These are phyloP conservation scores for Komagataella mondaviorum DNA, from an alignment of 805 yeast genomes.

Conservation along the genomic window DNA sequence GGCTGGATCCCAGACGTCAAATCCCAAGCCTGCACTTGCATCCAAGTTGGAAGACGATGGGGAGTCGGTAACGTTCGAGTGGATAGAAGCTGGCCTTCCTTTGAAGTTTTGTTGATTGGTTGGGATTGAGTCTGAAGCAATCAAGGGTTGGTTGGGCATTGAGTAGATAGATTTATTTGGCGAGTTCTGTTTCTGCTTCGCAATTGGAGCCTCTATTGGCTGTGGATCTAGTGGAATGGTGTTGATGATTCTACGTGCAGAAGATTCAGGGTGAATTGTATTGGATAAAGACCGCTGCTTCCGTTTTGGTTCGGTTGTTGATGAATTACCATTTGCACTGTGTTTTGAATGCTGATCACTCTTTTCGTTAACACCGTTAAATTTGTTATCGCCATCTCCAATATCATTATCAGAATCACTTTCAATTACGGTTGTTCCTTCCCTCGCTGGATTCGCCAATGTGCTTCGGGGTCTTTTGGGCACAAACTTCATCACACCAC, in stretches of 20 bases:
- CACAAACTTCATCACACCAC: slow-evolving; percentile 66
- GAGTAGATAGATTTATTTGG: not conserved
- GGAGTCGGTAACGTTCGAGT: not conserved
- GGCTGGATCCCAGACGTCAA: slow-evolving; percentile 25
- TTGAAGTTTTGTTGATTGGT: slow-evolving; percentile 1
- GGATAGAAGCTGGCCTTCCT: not conserved
- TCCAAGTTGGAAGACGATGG: not conserved
- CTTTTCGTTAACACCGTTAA: too few relatives aligned
- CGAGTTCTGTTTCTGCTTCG: not conserved
- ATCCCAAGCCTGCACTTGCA: not conserved
- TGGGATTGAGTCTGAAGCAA: slow-evolving; percentile 4
- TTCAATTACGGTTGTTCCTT: not conserved
- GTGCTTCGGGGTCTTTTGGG: slow-evolving; percentile 11
- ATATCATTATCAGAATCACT: slow-evolving; percentile 12
- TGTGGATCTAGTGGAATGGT: slow-evolving; percentile 78
- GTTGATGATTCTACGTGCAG: slow-evolving; percentile 61
- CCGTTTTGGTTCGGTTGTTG: slow-evolving; percentile 18
- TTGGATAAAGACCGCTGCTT: slow-evolving; percentile 38
- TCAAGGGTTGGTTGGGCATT: slow-evolving; percentile 1
- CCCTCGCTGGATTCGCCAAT: not conserved
- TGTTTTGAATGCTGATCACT: slow-evolving; percentile 1
- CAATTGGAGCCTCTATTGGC: slow-evolving; percentile 34
- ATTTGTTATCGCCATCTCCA: slow-evolving; percentile 7
- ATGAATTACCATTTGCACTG: slow-evolving; percentile 15
- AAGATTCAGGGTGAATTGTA: slow-evolving; percentile 49